Conservation (phyloP, 2,329 filamentous ascomycete species). For the Botrytis medusae region DNA sequence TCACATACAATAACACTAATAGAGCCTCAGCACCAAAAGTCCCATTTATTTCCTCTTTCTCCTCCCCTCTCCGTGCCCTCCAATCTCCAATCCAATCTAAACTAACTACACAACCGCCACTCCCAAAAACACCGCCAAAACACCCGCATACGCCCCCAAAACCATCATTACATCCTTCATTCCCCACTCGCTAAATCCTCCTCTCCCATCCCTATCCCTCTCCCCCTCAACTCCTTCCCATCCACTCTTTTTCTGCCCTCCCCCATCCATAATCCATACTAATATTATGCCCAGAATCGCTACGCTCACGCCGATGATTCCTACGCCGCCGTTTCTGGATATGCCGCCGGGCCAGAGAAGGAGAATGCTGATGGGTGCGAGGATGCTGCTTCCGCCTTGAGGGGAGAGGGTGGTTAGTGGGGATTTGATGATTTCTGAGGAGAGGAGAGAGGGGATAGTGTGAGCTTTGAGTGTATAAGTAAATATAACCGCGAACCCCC, state of each 20-base stretch:
- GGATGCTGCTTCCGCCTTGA: not conserved
- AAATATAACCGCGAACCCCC: too few species aligned
- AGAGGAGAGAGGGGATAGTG: too few species aligned
- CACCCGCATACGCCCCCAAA: constrained; percentile 14
- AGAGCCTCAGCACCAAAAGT: too few species aligned
- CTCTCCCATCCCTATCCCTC: not conserved
- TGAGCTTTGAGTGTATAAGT: too few species aligned
- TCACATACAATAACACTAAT: too few species aligned
- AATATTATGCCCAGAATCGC: not conserved
- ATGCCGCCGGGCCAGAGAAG: not conserved
- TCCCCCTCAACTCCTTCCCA: not conserved
- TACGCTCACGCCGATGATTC: not conserved
- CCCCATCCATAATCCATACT: not conserved
- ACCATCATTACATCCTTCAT: not conserved
- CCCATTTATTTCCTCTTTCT: too few species aligned
- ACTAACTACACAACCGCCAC: not conserved
- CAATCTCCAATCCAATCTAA: not conserved
- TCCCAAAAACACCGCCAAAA: constrained; percentile 17
- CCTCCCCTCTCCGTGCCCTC: too few species aligned
- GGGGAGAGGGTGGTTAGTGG: not conserved
- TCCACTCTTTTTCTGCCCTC: too few species aligned
- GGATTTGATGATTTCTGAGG: too few species aligned
- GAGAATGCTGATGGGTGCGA: not conserved
- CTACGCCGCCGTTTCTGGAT: not conserved
- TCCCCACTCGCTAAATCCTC: not conserved